Evolutionary conservation across 1,284 basidiomycete genomes (phyloP), one percentile per base, ranked within the genome.

Genomic region (Amylostereum areolatum): DNA sequence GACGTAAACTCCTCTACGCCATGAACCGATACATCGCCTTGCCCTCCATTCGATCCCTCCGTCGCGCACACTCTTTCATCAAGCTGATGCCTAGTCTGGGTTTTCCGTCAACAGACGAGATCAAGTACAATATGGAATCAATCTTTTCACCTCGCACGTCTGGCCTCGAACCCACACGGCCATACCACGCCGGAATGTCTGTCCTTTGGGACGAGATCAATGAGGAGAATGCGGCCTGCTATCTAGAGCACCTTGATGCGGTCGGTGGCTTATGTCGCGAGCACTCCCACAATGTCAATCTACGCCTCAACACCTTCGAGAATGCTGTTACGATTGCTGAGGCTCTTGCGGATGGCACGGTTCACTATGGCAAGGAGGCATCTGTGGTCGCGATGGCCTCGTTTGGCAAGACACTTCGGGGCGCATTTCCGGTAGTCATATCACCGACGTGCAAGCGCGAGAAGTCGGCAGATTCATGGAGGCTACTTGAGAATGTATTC

Each of bases 241-340:
- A 61, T 37, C 53, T 57, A n/a, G 42, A 35, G 1, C 47, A 53
- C 24, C 10, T 43, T 1, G 52, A 61, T 39, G 29, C 35, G 6
- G 52, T 63, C 10, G 57, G 53, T 12, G 60, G 60, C 1, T 35
- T 63, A 2, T 62, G 60, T 43, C 51, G 56, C 27, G 49, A 53
- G 36, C 60, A 62, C 40, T 30, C 48, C 2, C 24, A 41, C 24
- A 10, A 7, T 12, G 36, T 59, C 5, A 34, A 57, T 34, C 27
- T 39, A 2, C 44, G 46, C 3, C 31, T 57, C 1, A 18, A 25
- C 2, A 45, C 34, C 4, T 27, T 52, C 27, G 46, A 57, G 9
- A 45, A 11, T n/a, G 50, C 50, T 2, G n/a, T 30, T 4, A 11
- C 7, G 9, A 41, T 55, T 28, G 52, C 43, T n/a, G 25, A 35